Evolutionary conservation across 495 filamentous ascomycete genomes (phyloP).

Genomic region (Hypoxylon lenormandii): DNA sequence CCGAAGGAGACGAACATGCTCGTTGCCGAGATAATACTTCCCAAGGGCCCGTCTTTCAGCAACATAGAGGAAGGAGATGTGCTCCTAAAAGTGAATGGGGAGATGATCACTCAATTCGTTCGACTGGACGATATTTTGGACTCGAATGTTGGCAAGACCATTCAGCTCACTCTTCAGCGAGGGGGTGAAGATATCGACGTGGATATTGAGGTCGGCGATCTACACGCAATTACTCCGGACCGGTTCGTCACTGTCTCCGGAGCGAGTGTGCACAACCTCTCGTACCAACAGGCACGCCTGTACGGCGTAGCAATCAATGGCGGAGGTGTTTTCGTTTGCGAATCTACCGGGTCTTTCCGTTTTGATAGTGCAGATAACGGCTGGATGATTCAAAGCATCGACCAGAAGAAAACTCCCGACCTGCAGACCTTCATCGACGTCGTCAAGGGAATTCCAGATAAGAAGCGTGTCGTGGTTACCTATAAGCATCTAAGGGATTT

Average conservation of each 20-base stretch:
- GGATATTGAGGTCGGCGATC: conserved; percentile 84
- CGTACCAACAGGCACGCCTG: conserved; percentile 92
- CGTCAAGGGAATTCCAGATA: conserved; percentile 88
- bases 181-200: conserved; percentile 89
- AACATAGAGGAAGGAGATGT: conserved; percentile 95
- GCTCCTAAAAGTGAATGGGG: conserved; percentile 92
- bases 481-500: conserved; percentile 96
- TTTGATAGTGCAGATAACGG: conserved; percentile 90
- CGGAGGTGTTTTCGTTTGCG: conserved; percentile 83
- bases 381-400: conserved; percentile 89
- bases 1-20: conserved; percentile 97
- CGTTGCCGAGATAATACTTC: conserved; percentile 92
- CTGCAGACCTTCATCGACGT: conserved; percentile 91
- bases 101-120: conserved; percentile 92
- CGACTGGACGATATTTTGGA: conserved; percentile 94
- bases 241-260: conserved; percentile 94
- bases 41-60: conserved; percentile 84
- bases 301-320: conserved; percentile 92
- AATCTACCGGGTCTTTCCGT: conserved; percentile 93
- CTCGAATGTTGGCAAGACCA: conserved; percentile 78
- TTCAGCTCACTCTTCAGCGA: conserved; percentile 83
- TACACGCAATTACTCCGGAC: conserved; percentile 95
- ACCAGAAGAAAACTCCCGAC: conserved; percentile 87
- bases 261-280: conserved; percentile 92
- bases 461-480: conserved; percentile 87